These are phyloP conservation scores for Pleurotus eryngii DNA, from an alignment of 768 basidiomycete species.

Conservation along the genomic window DNA sequence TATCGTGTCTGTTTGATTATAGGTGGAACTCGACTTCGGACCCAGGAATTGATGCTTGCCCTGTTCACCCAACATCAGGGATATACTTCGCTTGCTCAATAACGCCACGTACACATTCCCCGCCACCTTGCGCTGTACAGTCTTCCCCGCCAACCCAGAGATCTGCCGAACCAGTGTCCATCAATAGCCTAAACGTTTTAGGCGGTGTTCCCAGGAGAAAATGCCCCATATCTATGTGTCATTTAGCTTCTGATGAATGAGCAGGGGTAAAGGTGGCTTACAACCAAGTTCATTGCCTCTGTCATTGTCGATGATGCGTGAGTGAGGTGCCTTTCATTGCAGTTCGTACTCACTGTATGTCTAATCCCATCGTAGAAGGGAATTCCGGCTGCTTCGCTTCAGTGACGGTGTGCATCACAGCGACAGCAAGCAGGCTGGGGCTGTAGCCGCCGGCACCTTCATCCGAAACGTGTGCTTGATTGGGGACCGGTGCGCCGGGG, in stretches of 20 bases:
- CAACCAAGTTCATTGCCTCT: constrained; percentile 5
- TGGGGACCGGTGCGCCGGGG: not conserved
- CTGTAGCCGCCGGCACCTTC: not conserved
- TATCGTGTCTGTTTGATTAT: constrained; percentile 39
- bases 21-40: constrained; percentile 50
- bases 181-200: constrained; percentile 33
- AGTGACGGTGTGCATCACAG: constrained; percentile 1
- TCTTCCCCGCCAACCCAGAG: constrained; percentile 39
- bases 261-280: not conserved
- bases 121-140: constrained; percentile 6
- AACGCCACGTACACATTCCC: constrained; percentile 3
- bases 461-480: not conserved
- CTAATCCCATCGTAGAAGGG: constrained; percentile 2
- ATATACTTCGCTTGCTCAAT: not conserved
- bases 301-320: not conserved
- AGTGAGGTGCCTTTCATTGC: not conserved
- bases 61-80: constrained; percentile 24
- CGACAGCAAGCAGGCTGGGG: constrained; percentile 1
- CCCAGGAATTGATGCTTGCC: constrained; percentile 59
- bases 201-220: constrained; percentile 28
- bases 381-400: constrained; percentile 2
- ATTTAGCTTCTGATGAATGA: too few relatives aligned
- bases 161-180: constrained; percentile 48
- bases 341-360: constrained; percentile 2
- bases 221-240: not conserved